These are phyloP conservation scores for Arthrinium phaeospermum DNA, from an alignment of 2,329 filamentous ascomycete species.

Conservation along the genomic window DNA sequence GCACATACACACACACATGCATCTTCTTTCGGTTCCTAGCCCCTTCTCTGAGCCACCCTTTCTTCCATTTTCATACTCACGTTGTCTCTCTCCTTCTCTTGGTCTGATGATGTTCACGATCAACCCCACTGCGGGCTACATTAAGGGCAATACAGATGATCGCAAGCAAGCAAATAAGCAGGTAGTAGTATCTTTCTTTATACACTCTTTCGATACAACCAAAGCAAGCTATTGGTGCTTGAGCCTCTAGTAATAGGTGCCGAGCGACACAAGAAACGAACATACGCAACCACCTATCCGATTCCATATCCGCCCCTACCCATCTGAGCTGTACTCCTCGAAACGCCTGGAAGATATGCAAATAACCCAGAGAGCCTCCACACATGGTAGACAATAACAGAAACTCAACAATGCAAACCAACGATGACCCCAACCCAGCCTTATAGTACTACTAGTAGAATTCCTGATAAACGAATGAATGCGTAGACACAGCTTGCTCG, in stretches of 20 bases:
- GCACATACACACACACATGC: too few species aligned
- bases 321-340: background rate
- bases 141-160: background rate
- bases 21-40: too few species aligned
- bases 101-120: too few species aligned
- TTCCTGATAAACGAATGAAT: background rate
- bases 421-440: background rate
- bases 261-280: background rate
- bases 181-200: conserved; percentile 3
- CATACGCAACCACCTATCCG: background rate
- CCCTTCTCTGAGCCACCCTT: too few species aligned
- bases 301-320: background rate
- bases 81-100: too few species aligned
- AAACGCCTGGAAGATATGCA: background rate
- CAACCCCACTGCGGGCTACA: too few species aligned
- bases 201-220: background rate
- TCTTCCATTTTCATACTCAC: too few species aligned
- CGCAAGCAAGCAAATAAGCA: background rate
- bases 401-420: background rate
- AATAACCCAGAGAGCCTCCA: background rate
- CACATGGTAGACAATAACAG: background rate
- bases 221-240: background rate
- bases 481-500: background rate
- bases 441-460: background rate
- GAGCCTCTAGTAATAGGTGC: background rate